These are phyloP conservation scores for Crithidia thermophila DNA, from an alignment of 208 protist genomes.

Conservation along the genomic window DNA sequence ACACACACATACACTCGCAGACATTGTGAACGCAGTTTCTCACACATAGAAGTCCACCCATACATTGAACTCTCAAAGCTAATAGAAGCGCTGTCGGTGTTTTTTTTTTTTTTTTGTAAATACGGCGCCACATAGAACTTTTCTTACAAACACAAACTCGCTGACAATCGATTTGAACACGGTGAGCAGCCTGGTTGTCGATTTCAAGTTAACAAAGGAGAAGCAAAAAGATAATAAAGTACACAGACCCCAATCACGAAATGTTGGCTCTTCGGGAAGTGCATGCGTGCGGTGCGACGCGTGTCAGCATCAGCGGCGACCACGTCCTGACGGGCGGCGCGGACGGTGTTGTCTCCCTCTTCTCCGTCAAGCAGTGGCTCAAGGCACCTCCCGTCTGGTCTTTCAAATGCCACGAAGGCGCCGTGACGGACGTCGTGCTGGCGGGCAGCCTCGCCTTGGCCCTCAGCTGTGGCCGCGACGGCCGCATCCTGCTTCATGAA, in stretches of 20 bases:
- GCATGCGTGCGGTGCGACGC: constrained; percentile 58
- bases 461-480: constrained; percentile 76
- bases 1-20: too few species aligned
- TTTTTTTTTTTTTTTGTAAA: too few species aligned
- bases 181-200: too few species aligned
- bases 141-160: too few species aligned
- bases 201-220: too few species aligned
- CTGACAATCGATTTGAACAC: too few species aligned
- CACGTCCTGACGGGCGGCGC: constrained; percentile 70
- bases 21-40: too few species aligned
- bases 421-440: constrained; percentile 70
- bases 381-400: constrained; percentile 58
- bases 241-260: background rate
- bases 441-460: constrained; percentile 46
- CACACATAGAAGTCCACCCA: constrained; percentile 1
- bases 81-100: background rate
- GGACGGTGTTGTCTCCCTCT: constrained; percentile 80
- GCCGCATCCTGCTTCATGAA: constrained; percentile 78
- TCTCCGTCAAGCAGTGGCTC: constrained; percentile 48
- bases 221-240: too few species aligned
- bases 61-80: background rate
- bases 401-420: constrained; percentile 64
- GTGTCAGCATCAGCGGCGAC: constrained; percentile 54
- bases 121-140: too few species aligned
- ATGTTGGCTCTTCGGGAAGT: constrained; percentile 49